A percentile compares a stretch with the other conserved stretches of the same genome.
Conservation (phyloP, 1,284 basidiomycete genomes). For the Marasmius fiardii region DNA sequence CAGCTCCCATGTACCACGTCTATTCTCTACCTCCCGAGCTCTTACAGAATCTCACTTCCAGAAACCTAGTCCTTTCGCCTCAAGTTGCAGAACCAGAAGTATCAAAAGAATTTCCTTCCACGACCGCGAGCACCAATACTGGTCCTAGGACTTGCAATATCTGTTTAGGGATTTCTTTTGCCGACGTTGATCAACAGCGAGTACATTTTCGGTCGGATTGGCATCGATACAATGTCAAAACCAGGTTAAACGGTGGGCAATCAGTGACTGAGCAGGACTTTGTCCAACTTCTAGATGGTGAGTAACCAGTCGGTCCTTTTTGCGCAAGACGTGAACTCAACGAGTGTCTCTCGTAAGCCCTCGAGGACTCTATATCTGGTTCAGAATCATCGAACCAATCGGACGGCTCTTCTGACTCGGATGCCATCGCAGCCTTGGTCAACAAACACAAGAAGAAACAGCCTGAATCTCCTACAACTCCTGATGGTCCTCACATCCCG, state of each 20-base stretch:
- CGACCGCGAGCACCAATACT: constrained; percentile 22
- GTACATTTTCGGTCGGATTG: constrained; percentile 92
- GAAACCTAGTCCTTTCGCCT: constrained; percentile 48
- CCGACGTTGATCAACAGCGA: constrained; percentile 80
- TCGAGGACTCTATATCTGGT: constrained; percentile 89
- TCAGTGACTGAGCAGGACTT: constrained; percentile 73
- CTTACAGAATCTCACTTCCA: constrained; percentile 61
- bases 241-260: constrained; percentile 58
- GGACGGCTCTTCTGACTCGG: constrained; percentile 29
- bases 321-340: not conserved
- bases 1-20: constrained; percentile 37
- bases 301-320: constrained; percentile 11
- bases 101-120: constrained; percentile 23
- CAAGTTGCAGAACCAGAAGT: constrained; percentile 27
- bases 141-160: constrained; percentile 69
- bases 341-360: constrained; percentile 37
- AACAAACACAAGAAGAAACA: constrained; percentile 50
- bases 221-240: constrained; percentile 97
- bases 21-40: constrained; percentile 69
- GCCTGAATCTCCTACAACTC: constrained; percentile 41
- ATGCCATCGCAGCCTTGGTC: constrained; percentile 67
- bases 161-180: constrained; percentile 71
- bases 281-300: constrained; percentile 76
- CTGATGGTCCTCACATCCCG: constrained; percentile 39
- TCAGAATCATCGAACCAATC: constrained; percentile 74